phyloP scores from a whole-genome alignment of 2,329 filamentous ascomycete genomes.

The Pochonia chlamydosporia region DNA sequence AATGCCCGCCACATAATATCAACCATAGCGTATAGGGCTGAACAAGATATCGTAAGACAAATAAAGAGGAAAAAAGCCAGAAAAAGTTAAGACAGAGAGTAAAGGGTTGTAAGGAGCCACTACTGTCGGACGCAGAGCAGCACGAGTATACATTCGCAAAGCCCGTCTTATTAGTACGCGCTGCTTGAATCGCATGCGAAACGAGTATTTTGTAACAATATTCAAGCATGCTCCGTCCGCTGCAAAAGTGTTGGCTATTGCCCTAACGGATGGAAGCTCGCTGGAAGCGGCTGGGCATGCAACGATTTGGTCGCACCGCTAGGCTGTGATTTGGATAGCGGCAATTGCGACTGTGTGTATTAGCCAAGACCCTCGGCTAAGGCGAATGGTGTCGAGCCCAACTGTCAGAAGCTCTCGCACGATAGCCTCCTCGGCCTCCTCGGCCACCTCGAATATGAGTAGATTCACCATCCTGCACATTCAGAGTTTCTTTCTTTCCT shows the following conservation, averaged over 20 bases:
- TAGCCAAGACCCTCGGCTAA: slow-evolving; percentile 6
- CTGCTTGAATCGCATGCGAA: slow-evolving; percentile 8
- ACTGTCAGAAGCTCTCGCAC: slow-evolving; percentile 32
- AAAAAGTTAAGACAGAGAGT: slow-evolving; percentile 6
- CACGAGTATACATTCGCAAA: slow-evolving; percentile 10
- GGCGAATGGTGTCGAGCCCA: slow-evolving; percentile 29
- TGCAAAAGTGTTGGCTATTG: neutral
- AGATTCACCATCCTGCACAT: slow-evolving; percentile 19
- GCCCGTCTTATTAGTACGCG: slow-evolving; percentile 17
- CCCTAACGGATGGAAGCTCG: neutral
- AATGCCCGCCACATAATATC: slow-evolving; percentile 1
- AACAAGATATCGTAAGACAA: neutral
- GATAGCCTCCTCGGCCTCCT: slow-evolving; percentile 33
- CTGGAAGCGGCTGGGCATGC: neutral
- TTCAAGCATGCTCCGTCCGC: slow-evolving; percentile 8
- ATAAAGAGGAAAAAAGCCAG: slow-evolving; percentile 3
- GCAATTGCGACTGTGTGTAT: neutral
- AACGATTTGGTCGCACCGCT: neutral
- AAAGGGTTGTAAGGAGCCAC: slow-evolving; percentile 6
- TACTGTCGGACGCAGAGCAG: slow-evolving; percentile 10
- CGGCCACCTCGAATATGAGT: slow-evolving; percentile 17
- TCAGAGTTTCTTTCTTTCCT: slow-evolving; percentile 27
- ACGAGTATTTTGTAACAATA: too few relatives aligned
- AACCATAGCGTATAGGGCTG: slow-evolving; percentile 1
- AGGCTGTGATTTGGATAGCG: neutral